Conservation (phyloP, 371 early-diverging fungal species). For the Mortierella sp. region DNA sequence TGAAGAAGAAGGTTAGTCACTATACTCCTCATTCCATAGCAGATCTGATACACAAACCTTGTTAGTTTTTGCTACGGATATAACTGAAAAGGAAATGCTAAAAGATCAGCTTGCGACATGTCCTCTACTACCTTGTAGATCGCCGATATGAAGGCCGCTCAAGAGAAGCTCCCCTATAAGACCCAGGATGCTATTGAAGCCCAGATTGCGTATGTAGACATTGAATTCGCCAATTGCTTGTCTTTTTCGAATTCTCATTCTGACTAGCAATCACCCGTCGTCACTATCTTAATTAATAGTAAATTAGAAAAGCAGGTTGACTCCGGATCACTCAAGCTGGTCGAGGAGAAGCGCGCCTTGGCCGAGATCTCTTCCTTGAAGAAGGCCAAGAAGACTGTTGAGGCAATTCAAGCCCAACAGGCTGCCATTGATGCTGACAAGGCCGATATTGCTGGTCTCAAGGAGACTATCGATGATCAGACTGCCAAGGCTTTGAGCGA, state of each 20-base stretch:
- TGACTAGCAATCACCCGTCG: background rate
- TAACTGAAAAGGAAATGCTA: background rate
- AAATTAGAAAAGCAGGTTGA: conserved; percentile 84
- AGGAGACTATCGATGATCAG: conserved; percentile 74
- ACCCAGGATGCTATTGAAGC: conserved; percentile 83
- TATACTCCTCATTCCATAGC: background rate
- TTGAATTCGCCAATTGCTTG: background rate
- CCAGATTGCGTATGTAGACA: conserved; percentile 74
- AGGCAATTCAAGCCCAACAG: conserved; percentile 76
- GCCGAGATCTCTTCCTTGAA: conserved; percentile 86
- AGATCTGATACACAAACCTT: background rate
- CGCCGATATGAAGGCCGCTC: conserved; percentile 76
- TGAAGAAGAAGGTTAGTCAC: conserved; percentile 80
- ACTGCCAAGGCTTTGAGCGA: conserved; percentile 73
- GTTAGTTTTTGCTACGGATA: background rate
- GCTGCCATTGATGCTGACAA: conserved; percentile 80
- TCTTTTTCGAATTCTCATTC: background rate
- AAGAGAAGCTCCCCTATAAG: conserved; percentile 85
- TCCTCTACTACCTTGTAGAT: conserved; percentile 54
- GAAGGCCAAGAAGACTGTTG: conserved; percentile 83
- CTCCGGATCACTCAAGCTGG: conserved; percentile 79
- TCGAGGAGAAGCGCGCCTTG: conserved; percentile 90
- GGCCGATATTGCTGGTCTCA: conserved; percentile 72
- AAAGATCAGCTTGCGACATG: background rate
- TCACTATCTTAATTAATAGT: conserved; percentile 47